These are phyloP conservation scores for Corylus americana DNA, from an alignment of 306 rosid genomes.

Conservation along the genomic window DNA sequence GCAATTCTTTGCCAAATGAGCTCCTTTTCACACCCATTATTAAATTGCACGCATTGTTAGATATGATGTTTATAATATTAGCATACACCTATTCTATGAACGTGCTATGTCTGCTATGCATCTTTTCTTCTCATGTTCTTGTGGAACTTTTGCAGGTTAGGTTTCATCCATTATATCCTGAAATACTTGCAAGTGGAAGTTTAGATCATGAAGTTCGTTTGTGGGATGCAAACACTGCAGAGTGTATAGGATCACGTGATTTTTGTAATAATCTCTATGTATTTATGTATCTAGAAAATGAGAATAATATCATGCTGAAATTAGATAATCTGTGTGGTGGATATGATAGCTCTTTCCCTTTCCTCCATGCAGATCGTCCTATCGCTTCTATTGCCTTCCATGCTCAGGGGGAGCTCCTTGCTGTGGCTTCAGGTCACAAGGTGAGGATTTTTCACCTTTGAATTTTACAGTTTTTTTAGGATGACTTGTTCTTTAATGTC, in stretches of 20 bases:
- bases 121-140: constrained; percentile 20
- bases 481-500: constrained; percentile 16
- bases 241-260: constrained; percentile 82
- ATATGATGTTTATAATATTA: background rate
- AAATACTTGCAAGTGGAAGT: constrained; percentile 98
- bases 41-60: background rate
- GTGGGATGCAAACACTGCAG: constrained; percentile 91
- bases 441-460: constrained; percentile 43
- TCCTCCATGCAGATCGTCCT: constrained; percentile 69
- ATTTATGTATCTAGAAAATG: background rate
- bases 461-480: constrained; percentile 16
- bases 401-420: constrained; percentile 90
- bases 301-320: background rate
- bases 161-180: constrained; percentile 85
- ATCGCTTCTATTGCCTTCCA: constrained; percentile 98
- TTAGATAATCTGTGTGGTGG: background rate
- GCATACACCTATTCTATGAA: background rate
- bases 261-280: constrained; percentile 58
- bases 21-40: background rate
- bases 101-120: background rate
- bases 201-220: constrained; percentile 97
- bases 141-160: constrained; percentile 72
- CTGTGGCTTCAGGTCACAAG: constrained; percentile 98
- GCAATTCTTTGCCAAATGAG: background rate
- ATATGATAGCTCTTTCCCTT: constrained; percentile 19